phyloP scores from a whole-genome alignment of 768 basidiomycete species.

The Neoboletus subvelutipes region DNA sequence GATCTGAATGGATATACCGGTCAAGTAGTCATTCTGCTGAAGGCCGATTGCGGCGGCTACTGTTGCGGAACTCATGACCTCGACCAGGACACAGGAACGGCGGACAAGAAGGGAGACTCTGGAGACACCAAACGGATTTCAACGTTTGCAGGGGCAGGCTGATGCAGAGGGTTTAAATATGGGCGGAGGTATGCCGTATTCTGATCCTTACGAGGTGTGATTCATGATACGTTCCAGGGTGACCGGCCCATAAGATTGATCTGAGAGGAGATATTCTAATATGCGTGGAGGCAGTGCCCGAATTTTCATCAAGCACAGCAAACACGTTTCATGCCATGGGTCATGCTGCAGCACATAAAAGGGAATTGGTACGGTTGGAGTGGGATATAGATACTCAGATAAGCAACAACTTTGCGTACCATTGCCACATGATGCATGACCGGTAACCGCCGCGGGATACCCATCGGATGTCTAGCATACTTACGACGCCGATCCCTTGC shows the following conservation, averaged over 20 bases:
- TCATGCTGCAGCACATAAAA: background rate
- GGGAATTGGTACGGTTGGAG: background rate
- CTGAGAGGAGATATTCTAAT: background rate
- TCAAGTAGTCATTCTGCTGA: constrained; percentile 3
- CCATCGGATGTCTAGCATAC: too few relatives aligned
- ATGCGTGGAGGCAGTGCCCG: background rate
- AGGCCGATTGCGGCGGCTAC: background rate
- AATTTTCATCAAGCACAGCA: background rate
- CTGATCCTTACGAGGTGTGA: background rate
- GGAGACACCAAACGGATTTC: background rate
- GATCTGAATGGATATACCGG: background rate
- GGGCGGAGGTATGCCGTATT: background rate
- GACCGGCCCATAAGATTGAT: background rate
- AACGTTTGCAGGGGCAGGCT: background rate
- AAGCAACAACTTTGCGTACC: background rate
- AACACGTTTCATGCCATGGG: background rate
- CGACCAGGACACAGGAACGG: background rate
- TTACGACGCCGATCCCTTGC: too few relatives aligned
- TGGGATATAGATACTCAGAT: background rate
- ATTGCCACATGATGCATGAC: too few relatives aligned
- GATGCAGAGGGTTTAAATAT: background rate
- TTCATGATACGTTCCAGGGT: background rate
- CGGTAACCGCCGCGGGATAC: too few relatives aligned
- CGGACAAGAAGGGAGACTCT: background rate
- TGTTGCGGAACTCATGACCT: background rate